Base-by-base conservation (phyloP, 352 stramenopile genomes). In the Phytophthora europaea region DNA sequence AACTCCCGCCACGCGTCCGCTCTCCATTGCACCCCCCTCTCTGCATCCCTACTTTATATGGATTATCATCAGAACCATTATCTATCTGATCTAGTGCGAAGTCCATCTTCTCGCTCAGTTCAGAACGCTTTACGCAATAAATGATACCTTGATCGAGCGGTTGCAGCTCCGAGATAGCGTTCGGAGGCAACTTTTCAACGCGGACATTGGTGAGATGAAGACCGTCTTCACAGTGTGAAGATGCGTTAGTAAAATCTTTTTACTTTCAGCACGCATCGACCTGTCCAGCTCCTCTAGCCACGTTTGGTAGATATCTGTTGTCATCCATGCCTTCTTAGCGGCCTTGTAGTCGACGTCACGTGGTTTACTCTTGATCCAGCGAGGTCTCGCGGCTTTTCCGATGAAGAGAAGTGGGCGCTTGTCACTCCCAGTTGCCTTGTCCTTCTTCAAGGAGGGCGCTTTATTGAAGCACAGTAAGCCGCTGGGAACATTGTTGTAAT, bases 81-180 rank as follows among this genome's bases (percentile, higher is more conserved):
- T n/a, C n/a, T n/a, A n/a, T n/a, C n/a, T n/a, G n/a, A n/a, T n/a
- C n/a, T 23, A 68, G n/a, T 26, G 36, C 52, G 16, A n/a, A 61
- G 4, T 68, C 4, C 61, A 68, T 61, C 18, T 68, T 68, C 26
- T 48, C 57, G 12, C 3, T 54, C 16, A 61, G 18, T 12, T 57
- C 40, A 10, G 34, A 38, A 3, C 61, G 61, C 52, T 68, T 68
- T 8, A 56, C 36, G 5, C 61, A 61, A 26, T 26, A 26, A 26
- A 26, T 68, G 6, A 70, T 70, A 6, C 62, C 62, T 63, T 62
- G 53, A 40, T 63, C 62, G 4, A 70, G 53, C 3, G 62, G 52
- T 22, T 70, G 53, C 2, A 70, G 45, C 26, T 51, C 33, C 0
- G 52, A 70, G 0, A 53, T 63, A 18, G 62, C 63, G 40, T 70